A percentile compares a stretch with the other conserved stretches of the same genome.
These are phyloP conservation scores for Tagetes patula DNA, from an alignment of 129 eudicot genomes.

Conservation along the genomic window DNA sequence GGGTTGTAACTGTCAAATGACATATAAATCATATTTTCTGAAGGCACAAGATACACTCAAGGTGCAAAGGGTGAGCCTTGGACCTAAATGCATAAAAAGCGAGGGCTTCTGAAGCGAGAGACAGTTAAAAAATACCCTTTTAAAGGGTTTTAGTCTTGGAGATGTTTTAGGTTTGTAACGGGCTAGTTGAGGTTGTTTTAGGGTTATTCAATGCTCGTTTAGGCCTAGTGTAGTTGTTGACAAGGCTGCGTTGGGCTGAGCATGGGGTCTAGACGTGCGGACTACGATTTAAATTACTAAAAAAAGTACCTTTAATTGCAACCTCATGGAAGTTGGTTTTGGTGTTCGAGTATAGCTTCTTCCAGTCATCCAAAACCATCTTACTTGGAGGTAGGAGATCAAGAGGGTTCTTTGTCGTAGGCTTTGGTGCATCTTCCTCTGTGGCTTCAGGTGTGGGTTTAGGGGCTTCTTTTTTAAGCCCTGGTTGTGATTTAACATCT, in stretches of 20 bases:
- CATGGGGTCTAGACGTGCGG: background rate
- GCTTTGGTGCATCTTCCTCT: conserved; percentile 43
- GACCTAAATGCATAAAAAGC: no score
- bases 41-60: no score
- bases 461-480: conserved; percentile 43
- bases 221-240: background rate
- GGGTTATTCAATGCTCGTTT: no score
- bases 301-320: conserved; percentile 64
- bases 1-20: no score
- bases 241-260: background rate
- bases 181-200: no score
- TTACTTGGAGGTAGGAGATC: conserved; percentile 34
- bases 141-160: no score
- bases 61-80: no score
- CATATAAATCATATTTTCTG: no score
- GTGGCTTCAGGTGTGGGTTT: conserved; percentile 52
- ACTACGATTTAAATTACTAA: no score
- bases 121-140: no score
- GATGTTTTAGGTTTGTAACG: no score
- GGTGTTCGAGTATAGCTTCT: conserved; percentile 83
- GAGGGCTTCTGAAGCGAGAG: no score
- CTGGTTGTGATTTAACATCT: conserved; percentile 42
- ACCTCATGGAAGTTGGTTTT: conserved; percentile 81
- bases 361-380: conserved; percentile 89
- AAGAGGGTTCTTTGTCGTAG: conserved; percentile 21